Conservation (phyloP, 2,329 filamentous ascomycete genomes). For the Talaromyces sp. region DNA sequence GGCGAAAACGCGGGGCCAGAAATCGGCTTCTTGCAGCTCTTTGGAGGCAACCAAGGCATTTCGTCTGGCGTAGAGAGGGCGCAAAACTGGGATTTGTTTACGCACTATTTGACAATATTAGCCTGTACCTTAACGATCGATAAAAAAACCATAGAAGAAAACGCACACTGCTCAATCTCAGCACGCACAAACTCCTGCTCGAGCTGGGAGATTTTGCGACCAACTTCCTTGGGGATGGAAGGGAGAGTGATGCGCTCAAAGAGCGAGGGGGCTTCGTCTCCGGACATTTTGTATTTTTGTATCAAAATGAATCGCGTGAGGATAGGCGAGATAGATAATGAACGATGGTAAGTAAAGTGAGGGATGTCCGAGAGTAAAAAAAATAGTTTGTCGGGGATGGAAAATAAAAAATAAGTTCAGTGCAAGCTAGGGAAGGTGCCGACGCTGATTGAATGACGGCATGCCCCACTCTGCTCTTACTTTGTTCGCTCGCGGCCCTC, state of each 20-base stretch:
- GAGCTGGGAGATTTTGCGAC: conserved; percentile 66
- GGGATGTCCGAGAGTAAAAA: neutral
- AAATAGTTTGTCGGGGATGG: conserved; percentile 2
- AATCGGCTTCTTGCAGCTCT: conserved; percentile 58
- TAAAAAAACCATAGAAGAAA: neutral
- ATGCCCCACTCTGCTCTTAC: conserved; percentile 2
- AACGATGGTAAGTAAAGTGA: neutral
- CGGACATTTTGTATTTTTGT: conserved; percentile 11
- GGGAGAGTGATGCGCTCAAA: conserved; percentile 37
- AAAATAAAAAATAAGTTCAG: conserved; percentile 4
- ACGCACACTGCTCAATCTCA: conserved; percentile 78
- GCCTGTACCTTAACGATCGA: neutral
- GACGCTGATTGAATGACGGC: conserved; percentile 13
- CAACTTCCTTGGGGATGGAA: conserved; percentile 48
- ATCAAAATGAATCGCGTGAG: neutral
- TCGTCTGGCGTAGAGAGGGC: conserved; percentile 74
- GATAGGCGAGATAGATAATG: neutral
- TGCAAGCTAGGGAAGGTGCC: neutral
- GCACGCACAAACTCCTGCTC: conserved; percentile 82
- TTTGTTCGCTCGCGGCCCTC: too few relatives aligned
- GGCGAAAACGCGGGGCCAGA: conserved; percentile 94
- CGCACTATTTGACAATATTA: conserved; percentile 57
- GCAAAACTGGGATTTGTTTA: conserved; percentile 66
- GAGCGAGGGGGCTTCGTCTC: conserved; percentile 32
- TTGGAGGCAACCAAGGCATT: conserved; percentile 68